Conservation (phyloP, 1,284 basidiomycete species). For the Mycena citricolor region DNA sequence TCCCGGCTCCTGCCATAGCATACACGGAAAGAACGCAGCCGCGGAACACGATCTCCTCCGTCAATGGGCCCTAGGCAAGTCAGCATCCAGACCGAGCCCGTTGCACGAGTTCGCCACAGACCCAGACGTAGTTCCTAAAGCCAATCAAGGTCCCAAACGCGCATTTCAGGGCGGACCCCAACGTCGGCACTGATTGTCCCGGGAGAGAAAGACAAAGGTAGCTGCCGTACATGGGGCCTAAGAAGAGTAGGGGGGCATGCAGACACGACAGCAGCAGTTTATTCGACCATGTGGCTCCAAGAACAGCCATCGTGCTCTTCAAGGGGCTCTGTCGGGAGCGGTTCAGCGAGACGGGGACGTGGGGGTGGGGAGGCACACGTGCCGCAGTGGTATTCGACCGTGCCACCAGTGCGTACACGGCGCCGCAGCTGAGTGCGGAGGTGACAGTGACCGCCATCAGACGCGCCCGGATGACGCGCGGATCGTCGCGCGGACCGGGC, state of each 20-base stretch:
- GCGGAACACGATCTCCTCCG: constrained; percentile 93
- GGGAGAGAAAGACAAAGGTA: constrained; percentile 39
- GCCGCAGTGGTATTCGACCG: not conserved
- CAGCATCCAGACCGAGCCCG: constrained; percentile 3
- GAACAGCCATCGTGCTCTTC: not conserved
- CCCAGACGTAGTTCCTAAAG: constrained; percentile 77
- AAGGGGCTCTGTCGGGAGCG: not conserved
- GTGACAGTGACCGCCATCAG: constrained; percentile 58
- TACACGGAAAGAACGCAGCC: constrained; percentile 80
- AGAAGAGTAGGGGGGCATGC: constrained; percentile 77
- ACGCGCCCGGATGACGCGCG: constrained; percentile 70
- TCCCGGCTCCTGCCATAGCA: constrained; percentile 60
- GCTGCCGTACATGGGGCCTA: constrained; percentile 77
- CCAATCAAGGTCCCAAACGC: constrained; percentile 56
- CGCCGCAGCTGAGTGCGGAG: constrained; percentile 38
- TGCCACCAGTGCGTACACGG: constrained; percentile 2
- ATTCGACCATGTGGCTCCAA: constrained; percentile 24
- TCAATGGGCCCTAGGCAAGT: constrained; percentile 74
- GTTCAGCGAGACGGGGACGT: not conserved
- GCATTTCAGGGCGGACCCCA: constrained; percentile 38
- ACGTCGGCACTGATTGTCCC: constrained; percentile 51
- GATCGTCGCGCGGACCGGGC: constrained; percentile 65
- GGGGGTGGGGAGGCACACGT: not conserved
- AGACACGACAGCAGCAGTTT: constrained; percentile 54
- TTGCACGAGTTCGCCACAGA: constrained; percentile 39